Percentiles rank a stretch among this genome's conserved stretches.
These are phyloP conservation scores for Mrakia frigida DNA, from an alignment of 768 basidiomycete species.

Conservation along the genomic window DNA sequence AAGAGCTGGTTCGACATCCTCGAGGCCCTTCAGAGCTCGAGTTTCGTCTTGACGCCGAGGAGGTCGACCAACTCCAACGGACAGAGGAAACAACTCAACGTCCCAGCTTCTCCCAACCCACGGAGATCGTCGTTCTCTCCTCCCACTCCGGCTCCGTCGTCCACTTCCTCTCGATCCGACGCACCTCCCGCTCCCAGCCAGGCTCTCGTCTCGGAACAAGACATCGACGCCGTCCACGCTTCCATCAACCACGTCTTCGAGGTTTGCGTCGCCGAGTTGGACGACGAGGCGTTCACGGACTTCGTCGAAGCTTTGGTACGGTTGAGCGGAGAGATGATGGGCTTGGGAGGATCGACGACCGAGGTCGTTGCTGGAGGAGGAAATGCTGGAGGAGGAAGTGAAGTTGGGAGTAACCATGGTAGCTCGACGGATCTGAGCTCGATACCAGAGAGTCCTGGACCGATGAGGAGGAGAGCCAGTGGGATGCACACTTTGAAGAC, in stretches of 20 bases:
- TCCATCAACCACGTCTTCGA: slow-evolving; percentile 83
- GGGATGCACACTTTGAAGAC: slow-evolving; percentile 80
- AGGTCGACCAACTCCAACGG: slow-evolving; percentile 20
- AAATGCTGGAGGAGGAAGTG: neutral
- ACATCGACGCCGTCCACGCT: slow-evolving; percentile 64
- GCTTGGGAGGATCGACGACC: slow-evolving; percentile 37
- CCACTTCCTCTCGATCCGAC: slow-evolving; percentile 21
- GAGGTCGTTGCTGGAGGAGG: neutral
- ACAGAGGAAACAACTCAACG: slow-evolving; percentile 2
- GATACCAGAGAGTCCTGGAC: slow-evolving; percentile 2
- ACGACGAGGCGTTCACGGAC: slow-evolving; percentile 71
- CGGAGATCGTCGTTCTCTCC: slow-evolving; percentile 6
- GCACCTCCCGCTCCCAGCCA: neutral
- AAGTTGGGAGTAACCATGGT: neutral
- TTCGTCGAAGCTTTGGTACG: slow-evolving; percentile 77
- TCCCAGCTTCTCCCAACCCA: neutral
- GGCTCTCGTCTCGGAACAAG: slow-evolving; percentile 57
- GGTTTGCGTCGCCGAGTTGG: slow-evolving; percentile 65
- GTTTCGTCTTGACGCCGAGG: slow-evolving; percentile 62
- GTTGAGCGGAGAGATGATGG: slow-evolving; percentile 87
- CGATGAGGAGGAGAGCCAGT: slow-evolving; percentile 61
- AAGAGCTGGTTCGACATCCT: slow-evolving; percentile 82
- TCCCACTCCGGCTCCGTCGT: slow-evolving; percentile 35
- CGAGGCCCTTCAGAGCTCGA: slow-evolving; percentile 89
- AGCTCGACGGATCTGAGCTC: slow-evolving; percentile 11